Evolutionary conservation across 1,284 basidiomycete genomes (phyloP).

Genomic region (Cutaneotrichosporon cavernicola): DNA sequence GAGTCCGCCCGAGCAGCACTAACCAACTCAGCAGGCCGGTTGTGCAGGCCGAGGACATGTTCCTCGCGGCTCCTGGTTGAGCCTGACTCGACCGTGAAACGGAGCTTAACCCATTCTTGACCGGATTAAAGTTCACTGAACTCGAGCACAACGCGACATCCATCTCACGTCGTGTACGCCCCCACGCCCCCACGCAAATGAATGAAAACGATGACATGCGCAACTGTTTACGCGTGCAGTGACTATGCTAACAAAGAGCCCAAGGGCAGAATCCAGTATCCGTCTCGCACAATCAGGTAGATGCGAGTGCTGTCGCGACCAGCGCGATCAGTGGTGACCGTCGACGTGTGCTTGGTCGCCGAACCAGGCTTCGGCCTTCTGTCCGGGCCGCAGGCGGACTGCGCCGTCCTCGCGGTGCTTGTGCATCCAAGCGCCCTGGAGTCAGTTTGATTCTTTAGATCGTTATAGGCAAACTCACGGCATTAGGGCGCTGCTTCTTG

Average conservation of each 20-base stretch:
- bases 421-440: conserved; percentile 50
- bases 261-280: neutral
- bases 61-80: neutral
- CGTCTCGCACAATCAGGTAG: neutral
- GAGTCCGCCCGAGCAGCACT: too few relatives aligned
- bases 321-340: conserved; percentile 1
- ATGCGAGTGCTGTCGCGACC: neutral
- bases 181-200: neutral
- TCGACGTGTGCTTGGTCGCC: conserved; percentile 4
- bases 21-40: neutral
- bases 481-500: conserved; percentile 48
- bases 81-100: neutral
- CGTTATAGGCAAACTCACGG: conserved; percentile 40
- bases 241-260: conserved; percentile 10
- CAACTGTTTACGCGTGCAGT: conserved; percentile 3
- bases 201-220: conserved; percentile 9
- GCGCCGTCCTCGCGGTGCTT: conserved; percentile 46
- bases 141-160: neutral
- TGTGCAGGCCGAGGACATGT: neutral
- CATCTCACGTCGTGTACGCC: neutral
- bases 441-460: neutral
- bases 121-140: neutral
- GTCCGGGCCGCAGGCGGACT: neutral
- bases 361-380: neutral
- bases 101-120: neutral